Percentiles rank a stretch among this genome's conserved stretches.
Evolutionary conservation across 345 rosid species (phyloP).

Genomic region (Brassica incana): DNA sequence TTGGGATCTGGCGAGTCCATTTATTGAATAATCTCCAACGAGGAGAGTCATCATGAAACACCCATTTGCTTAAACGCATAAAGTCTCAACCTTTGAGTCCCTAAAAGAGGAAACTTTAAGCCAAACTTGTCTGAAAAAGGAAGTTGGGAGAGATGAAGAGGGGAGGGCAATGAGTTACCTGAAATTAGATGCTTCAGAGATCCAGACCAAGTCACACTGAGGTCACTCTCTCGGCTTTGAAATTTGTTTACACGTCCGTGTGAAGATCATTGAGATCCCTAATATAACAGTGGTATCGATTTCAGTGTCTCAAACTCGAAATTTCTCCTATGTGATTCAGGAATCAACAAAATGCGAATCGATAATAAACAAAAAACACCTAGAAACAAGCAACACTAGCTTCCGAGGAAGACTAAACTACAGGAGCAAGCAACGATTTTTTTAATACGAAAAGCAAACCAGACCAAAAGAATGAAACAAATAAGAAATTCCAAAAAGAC

Average conservation of each 20-base stretch:
- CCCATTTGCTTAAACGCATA: conserved; percentile 50
- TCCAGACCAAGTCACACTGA: conserved; percentile 28
- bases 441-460: background rate
- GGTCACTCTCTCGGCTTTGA: conserved; percentile 26
- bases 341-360: conserved; percentile 24
- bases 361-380: background rate
- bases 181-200: conserved; percentile 23
- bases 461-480: conserved; percentile 11
- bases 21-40: conserved; percentile 51
- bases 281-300: background rate
- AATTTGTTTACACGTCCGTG: background rate
- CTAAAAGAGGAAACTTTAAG: conserved; percentile 6
- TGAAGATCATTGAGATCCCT: conserved; percentile 22
- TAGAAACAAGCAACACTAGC: background rate
- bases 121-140: background rate
- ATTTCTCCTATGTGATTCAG: background rate
- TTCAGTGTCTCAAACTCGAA: conserved; percentile 14
- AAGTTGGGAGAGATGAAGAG: background rate
- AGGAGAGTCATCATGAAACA: conserved; percentile 57
- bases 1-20: conserved; percentile 82
- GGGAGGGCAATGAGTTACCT: conserved; percentile 14
- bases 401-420: conserved; percentile 9
- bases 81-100: conserved; percentile 5
- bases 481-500: conserved; percentile 9
- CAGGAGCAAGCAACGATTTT: conserved; percentile 11